Base-by-base conservation (phyloP, 208 protist genomes). In the Plasmodiophora brassicae region DNA sequence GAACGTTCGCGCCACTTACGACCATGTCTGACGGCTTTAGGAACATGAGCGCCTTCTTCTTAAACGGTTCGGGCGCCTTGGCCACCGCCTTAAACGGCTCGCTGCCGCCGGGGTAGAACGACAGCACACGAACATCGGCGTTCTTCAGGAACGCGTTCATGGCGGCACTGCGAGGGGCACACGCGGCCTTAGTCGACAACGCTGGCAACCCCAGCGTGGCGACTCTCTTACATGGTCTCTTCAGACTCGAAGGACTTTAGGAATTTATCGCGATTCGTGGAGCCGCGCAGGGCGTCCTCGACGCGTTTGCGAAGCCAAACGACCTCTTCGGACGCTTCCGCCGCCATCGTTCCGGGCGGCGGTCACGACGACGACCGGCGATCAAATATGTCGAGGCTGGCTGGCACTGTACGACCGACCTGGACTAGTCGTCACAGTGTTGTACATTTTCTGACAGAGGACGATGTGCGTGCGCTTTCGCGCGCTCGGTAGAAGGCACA, bases 11-110 rank as follows among this genome's bases (percentile, higher is more conserved):
- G 20, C 32, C 5, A 5, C 32, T 78, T 32, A 78, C 65, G 5
- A 32, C n/a, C 65, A 78, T 78, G 5, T 78, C 65, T 32, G 32
- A 44, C n/a, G 65, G 32, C 65, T 78, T 78, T 38, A 78, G 5
- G 10, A 78, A 44, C n/a, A 78, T 14, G 5, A 78, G 65, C 65
- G 65, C 65, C 65, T 78, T 78, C 65, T 78, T 78, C 65, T 78
- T 78, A 32, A 78, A 78, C 14, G 14, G 10, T 32, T 32, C 65
- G 5, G 65, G 65, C 32, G 65, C 65, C 65, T n/a, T 5, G n/a
- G 5, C 41, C 5, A 57, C n/a, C 5, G 41, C 65, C 65, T 78
- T 78, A 8, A 78, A 5, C 65, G 65, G 65, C 41, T 78, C 65
- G n/a, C 14, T 78, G 5, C 14, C n/a, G n/a, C 65, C 65, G 5